Evolutionary conservation across 2,329 filamentous ascomycete species (phyloP).

Genomic region (Exophiala spinifera): DNA sequence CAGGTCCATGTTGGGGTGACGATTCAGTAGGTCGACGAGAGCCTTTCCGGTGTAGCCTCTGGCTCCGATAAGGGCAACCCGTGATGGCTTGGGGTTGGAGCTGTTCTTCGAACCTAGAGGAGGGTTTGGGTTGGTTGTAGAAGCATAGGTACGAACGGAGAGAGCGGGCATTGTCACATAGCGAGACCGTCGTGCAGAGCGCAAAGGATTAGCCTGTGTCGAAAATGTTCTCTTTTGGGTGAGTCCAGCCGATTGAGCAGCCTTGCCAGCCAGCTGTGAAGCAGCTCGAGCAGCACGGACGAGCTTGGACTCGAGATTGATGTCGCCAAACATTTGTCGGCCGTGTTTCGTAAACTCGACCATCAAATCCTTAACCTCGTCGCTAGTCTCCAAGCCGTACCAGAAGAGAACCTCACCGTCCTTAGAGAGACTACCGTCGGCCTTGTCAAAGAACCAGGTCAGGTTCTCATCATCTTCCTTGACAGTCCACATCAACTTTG

Average conservation of each 20-base stretch:
- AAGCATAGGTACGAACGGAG: conserved; percentile 38
- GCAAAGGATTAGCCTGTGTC: conserved; percentile 48
- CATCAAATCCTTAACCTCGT: conserved; percentile 79
- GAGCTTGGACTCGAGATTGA: conserved; percentile 82
- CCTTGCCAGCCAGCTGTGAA: conserved; percentile 49
- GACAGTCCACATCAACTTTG: conserved; percentile 92
- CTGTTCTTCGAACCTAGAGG: conserved; percentile 85
- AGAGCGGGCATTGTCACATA: conserved; percentile 31
- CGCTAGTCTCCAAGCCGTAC: conserved; percentile 80
- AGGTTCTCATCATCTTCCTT: conserved; percentile 94
- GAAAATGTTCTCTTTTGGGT: conserved; percentile 64
- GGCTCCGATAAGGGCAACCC: conserved; percentile 83
- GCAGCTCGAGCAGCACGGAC: conserved; percentile 72
- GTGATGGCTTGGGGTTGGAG: conserved; percentile 73
- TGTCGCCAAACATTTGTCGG: conserved; percentile 81
- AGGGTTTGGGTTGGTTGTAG: conserved; percentile 77
- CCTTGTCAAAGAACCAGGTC: conserved; percentile 97
- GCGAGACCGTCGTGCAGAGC: conserved; percentile 24
- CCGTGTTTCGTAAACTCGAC: conserved; percentile 80
- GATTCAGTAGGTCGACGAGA: conserved; percentile 79
- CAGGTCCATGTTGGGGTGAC: conserved; percentile 85
- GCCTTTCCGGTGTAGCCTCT: conserved; percentile 93
- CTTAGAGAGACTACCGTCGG: conserved; percentile 82
- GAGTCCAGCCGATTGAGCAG: conserved; percentile 46
- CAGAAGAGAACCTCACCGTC: conserved; percentile 92